A percentile compares a stretch with the other conserved stretches of the same genome.
These are phyloP conservation scores for Penicillium aurantiogriseum DNA, from an alignment of 2,329 filamentous ascomycete species.

Conservation along the genomic window DNA sequence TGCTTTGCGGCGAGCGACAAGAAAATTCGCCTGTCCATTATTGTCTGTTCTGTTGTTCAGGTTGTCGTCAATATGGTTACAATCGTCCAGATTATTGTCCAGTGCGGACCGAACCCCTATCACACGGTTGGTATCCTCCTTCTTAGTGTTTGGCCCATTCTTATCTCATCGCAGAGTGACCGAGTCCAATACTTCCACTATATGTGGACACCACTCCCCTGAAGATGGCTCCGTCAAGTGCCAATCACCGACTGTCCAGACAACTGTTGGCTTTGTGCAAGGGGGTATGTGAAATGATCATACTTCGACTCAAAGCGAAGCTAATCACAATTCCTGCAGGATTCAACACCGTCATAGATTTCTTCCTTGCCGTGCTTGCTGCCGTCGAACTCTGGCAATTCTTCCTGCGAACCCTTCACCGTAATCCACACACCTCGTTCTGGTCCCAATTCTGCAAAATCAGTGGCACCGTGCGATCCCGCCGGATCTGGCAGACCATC, in stretches of 20 bases:
- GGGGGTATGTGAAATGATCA: constrained; percentile 23
- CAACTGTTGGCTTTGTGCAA: constrained; percentile 38
- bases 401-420: constrained; percentile 31
- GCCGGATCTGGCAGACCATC: constrained; percentile 38
- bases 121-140: constrained; percentile 17
- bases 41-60: constrained; percentile 34
- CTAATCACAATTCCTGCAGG: constrained; percentile 13
- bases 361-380: constrained; percentile 32
- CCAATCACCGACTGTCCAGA: constrained; percentile 35
- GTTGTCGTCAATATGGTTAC: constrained; percentile 35
- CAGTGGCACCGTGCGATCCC: constrained; percentile 29
- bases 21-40: constrained; percentile 31
- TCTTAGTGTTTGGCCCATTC: not conserved
- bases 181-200: constrained; percentile 38
- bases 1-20: constrained; percentile 35
- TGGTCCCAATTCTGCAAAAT: constrained; percentile 32
- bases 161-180: constrained; percentile 34
- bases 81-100: constrained; percentile 36
- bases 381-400: constrained; percentile 40
- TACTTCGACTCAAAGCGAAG: no score
- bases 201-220: constrained; percentile 39
- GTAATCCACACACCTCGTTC: constrained; percentile 25
- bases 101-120: constrained; percentile 38
- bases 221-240: constrained; percentile 36
- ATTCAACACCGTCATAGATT: constrained; percentile 37